Evolutionary conservation across 305 asterid genomes (phyloP).

Genomic region (Petunia hybrid): DNA sequence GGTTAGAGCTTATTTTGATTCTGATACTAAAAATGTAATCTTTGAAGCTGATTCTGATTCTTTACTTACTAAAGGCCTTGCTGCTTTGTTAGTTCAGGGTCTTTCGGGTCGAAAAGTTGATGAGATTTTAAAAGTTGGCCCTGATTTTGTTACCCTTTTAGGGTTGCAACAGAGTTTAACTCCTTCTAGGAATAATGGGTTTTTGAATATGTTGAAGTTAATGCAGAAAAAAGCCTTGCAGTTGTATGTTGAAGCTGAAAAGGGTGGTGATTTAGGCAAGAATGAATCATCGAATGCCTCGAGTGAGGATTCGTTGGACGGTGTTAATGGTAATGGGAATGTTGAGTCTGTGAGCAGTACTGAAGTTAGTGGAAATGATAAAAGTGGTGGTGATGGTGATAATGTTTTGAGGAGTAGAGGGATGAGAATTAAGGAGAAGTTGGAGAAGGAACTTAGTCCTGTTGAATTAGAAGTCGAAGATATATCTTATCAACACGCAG

Average conservation of each 20-base stretch:
- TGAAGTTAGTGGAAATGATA: slow-evolving; percentile 36
- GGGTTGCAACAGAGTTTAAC: slow-evolving; percentile 88
- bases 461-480: slow-evolving; percentile 66
- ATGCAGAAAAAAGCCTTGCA: slow-evolving; percentile 86
- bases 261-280: slow-evolving; percentile 34
- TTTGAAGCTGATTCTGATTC: slow-evolving; percentile 93
- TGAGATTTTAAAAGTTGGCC: slow-evolving; percentile 75
- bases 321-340: slow-evolving; percentile 32
- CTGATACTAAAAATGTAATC: slow-evolving; percentile 59
- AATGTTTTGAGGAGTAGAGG: slow-evolving; percentile 64
- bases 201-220: slow-evolving; percentile 83
- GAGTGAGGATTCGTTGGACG: background rate
- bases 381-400: slow-evolving; percentile 34
- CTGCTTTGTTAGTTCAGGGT: slow-evolving; percentile 86
- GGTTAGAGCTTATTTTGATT: slow-evolving; percentile 75
- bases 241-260: slow-evolving; percentile 60
- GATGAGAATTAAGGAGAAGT: slow-evolving; percentile 59
- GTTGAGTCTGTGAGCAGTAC: slow-evolving; percentile 28
- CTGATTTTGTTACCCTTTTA: slow-evolving; percentile 75
- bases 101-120: slow-evolving; percentile 75
- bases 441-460: slow-evolving; percentile 61
- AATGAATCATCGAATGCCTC: slow-evolving; percentile 39
- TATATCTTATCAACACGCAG: slow-evolving; percentile 83
- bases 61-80: slow-evolving; percentile 78
- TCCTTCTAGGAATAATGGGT: slow-evolving; percentile 86